These are phyloP conservation scores for Starmerella stellata DNA, from an alignment of 805 yeast genomes.

Conservation along the genomic window DNA sequence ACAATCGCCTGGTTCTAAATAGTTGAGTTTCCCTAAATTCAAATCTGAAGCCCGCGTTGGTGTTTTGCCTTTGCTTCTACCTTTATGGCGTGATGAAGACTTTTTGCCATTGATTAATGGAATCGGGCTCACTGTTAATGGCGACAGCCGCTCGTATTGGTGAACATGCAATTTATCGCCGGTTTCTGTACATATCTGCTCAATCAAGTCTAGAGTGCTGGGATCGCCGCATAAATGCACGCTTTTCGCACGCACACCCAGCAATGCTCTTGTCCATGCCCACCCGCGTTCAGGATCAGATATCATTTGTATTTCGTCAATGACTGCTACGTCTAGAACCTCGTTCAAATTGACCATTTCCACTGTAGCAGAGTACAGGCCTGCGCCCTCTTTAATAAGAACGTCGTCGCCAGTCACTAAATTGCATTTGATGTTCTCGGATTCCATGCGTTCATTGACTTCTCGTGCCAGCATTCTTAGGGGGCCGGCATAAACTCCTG, in stretches of 20 bases:
- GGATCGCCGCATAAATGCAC: conserved; percentile 89
- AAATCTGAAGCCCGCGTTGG: background rate
- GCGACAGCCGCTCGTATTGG: conserved; percentile 57
- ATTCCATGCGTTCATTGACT: conserved; percentile 62
- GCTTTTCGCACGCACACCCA: conserved; percentile 73
- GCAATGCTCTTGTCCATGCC: conserved; percentile 83
- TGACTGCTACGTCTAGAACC: conserved; percentile 67
- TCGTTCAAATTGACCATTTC: conserved; percentile 70
- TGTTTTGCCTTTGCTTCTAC: conserved; percentile 14
- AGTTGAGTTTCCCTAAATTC: conserved; percentile 4
- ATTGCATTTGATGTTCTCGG: conserved; percentile 54
- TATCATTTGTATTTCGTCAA: conserved; percentile 95
- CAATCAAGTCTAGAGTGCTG: conserved; percentile 53
- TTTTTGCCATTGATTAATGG: too few relatives aligned
- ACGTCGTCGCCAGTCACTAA: conserved; percentile 93
- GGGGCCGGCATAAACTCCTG: conserved; percentile 92
- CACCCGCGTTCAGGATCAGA: conserved; percentile 63
- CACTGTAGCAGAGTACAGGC: conserved; percentile 69
- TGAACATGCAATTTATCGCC: conserved; percentile 69
- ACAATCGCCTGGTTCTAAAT: conserved; percentile 62
- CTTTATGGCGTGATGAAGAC: conserved; percentile 21
- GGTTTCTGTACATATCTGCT: conserved; percentile 40
- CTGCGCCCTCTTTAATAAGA: conserved; percentile 54
- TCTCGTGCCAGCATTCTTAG: conserved; percentile 79
- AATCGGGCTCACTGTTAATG: conserved; percentile 26